Evolutionary conservation across 306 rosid genomes (phyloP).

Genomic region (Trifolium fragiferum): DNA sequence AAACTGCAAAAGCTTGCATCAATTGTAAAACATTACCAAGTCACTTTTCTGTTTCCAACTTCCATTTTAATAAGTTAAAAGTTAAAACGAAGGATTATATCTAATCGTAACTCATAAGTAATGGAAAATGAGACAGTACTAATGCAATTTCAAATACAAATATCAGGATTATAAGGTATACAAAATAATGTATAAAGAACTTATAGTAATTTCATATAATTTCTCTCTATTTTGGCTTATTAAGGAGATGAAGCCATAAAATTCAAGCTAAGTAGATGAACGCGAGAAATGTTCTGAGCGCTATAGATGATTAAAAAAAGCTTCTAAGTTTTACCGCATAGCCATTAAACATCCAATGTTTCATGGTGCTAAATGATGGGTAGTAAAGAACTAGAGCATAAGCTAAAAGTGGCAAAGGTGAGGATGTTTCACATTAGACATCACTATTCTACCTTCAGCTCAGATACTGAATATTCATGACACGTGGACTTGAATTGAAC

Average conservation of each 20-base stretch:
- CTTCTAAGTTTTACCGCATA: not conserved
- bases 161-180: not conserved
- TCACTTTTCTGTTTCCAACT: slow-evolving; percentile 14
- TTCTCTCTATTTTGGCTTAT: not conserved
- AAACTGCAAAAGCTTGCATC: slow-evolving; percentile 20
- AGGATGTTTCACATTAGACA: not conserved
- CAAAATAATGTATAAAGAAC: not conserved
- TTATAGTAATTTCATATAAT: slow-evolving; percentile 10
- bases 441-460: not conserved
- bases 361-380: not conserved
- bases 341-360: not conserved
- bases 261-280: not conserved
- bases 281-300: not conserved
- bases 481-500: slow-evolving; percentile 11
- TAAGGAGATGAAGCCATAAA: not conserved
- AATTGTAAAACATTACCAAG: slow-evolving; percentile 4
- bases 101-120: not conserved
- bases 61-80: not conserved
- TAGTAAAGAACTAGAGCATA: not conserved
- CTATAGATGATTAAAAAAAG: not conserved
- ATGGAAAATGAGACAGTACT: not conserved
- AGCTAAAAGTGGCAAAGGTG: slow-evolving; percentile 1
- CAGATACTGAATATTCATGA: not conserved
- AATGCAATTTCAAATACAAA: not conserved
- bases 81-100: slow-evolving; percentile 2